A percentile compares a stretch with the other conserved stretches of the same genome.
phyloP scores from a whole-genome alignment of 176 grass and related monocot species.

The Alloteropsis semialata region DNA sequence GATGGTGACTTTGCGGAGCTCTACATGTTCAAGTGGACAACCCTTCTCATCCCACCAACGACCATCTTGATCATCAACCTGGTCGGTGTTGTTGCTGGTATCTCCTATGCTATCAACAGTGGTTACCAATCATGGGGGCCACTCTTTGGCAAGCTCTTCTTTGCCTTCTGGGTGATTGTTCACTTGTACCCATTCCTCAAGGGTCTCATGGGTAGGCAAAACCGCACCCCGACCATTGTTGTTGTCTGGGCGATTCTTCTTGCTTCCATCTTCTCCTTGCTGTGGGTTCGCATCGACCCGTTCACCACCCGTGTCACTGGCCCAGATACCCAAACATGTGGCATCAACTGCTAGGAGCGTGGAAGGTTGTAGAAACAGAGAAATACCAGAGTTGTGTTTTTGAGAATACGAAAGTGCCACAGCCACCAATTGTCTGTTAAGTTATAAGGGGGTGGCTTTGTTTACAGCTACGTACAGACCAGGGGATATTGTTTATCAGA shows the following conservation, averaged over 20 bases:
- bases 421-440: slow-evolving; percentile 22
- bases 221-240: slow-evolving; percentile 70
- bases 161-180: slow-evolving; percentile 78
- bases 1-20: slow-evolving; percentile 69
- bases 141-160: slow-evolving; percentile 81
- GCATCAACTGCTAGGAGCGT: slow-evolving; percentile 71
- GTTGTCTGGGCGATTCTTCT: slow-evolving; percentile 79
- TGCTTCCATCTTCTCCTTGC: slow-evolving; percentile 71
- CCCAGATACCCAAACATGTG: slow-evolving; percentile 43
- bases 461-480: slow-evolving; percentile 41
- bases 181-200: slow-evolving; percentile 86
- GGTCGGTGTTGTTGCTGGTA: slow-evolving; percentile 66
- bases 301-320: slow-evolving; percentile 74
- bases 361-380: slow-evolving; percentile 41
- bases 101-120: slow-evolving; percentile 75
- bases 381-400: slow-evolving; percentile 11
- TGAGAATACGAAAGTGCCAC: slow-evolving; percentile 26
- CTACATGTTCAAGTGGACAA: slow-evolving; percentile 89
- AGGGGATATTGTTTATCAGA: slow-evolving; percentile 38
- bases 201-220: slow-evolving; percentile 77
- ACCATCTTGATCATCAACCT: slow-evolving; percentile 81
- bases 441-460: slow-evolving; percentile 16
- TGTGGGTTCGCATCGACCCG: slow-evolving; percentile 83
- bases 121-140: slow-evolving; percentile 84
- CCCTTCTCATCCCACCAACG: slow-evolving; percentile 75